Evolutionary conservation across 768 basidiomycete species (phyloP).

Genomic region (Xerocomellus chrysenteron): DNA sequence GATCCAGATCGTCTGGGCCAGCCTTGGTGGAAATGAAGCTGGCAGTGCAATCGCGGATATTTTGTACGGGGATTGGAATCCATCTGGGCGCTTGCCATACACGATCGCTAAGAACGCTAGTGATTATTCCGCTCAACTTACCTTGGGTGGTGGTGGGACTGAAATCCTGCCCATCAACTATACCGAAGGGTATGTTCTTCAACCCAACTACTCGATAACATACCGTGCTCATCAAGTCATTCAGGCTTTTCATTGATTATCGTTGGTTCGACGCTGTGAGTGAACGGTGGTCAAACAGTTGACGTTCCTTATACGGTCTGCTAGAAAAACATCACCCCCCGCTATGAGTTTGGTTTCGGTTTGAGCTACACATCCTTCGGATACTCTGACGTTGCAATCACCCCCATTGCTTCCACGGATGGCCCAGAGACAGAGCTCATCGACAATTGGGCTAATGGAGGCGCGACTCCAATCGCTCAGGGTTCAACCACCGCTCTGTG

Average conservation of each 20-base stretch:
- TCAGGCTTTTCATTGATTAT: slow-evolving; percentile 66
- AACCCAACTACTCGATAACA: no score
- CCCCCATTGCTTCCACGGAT: slow-evolving; percentile 38
- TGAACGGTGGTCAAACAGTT: slow-evolving; percentile 4
- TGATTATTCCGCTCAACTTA: slow-evolving; percentile 52
- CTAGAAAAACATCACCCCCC: slow-evolving; percentile 69
- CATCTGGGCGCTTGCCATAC: slow-evolving; percentile 68
- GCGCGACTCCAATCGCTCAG: slow-evolving; percentile 50
- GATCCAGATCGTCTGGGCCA: slow-evolving; percentile 47
- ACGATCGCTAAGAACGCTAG: slow-evolving; percentile 60
- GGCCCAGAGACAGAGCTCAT: slow-evolving; percentile 33
- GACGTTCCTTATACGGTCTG: neutral
- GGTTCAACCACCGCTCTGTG: slow-evolving; percentile 66
- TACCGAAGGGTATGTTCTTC: slow-evolving; percentile 43
- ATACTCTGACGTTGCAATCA: slow-evolving; percentile 59
- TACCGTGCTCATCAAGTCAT: neutral
- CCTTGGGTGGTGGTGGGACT: slow-evolving; percentile 21
- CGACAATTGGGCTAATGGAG: slow-evolving; percentile 57
- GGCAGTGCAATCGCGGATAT: slow-evolving; percentile 78
- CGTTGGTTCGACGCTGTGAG: slow-evolving; percentile 66
- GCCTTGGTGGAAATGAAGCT: slow-evolving; percentile 69
- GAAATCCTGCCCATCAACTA: slow-evolving; percentile 55
- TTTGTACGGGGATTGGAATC: slow-evolving; percentile 74
- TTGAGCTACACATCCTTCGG: slow-evolving; percentile 82
- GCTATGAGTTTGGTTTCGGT: slow-evolving; percentile 90